Conservation (phyloP, 1,284 basidiomycete genomes). For the Cutaneotrichosporon sp. region DNA sequence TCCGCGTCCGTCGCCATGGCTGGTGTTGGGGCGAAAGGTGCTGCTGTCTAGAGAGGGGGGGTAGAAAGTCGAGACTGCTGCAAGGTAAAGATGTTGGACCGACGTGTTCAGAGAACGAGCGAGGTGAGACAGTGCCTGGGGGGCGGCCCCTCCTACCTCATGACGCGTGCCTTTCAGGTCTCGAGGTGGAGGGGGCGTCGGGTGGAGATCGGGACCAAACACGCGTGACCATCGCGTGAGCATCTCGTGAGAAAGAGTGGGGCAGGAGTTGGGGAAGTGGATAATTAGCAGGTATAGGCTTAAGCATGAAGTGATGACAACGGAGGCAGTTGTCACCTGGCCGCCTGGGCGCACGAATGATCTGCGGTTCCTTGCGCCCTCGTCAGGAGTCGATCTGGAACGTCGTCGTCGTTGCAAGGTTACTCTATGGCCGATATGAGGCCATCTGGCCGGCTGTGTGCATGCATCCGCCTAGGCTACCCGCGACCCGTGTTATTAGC, state of each 20-base stretch:
- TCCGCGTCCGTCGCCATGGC: slow-evolving; percentile 23
- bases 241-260: not conserved
- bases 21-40: not conserved
- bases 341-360: no score
- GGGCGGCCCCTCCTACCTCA: not conserved
- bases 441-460: no score
- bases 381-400: no score
- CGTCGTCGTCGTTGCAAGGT: no score
- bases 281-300: not conserved
- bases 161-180: not conserved
- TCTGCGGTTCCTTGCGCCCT: no score
- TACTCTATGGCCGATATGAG: no score
- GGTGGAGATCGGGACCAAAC: slow-evolving; percentile 2
- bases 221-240: not conserved
- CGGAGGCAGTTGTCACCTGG: no score
- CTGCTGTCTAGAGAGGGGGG: not conserved
- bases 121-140: not conserved
- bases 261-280: no score
- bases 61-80: not conserved
- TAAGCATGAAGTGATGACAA: no score
- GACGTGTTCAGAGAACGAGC: not conserved
- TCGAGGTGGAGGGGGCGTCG: not conserved
- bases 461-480: no score
- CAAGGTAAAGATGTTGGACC: not conserved
- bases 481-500: not conserved